A percentile compares a stretch with the other conserved stretches of the same genome.
Conservation (phyloP, 1,139 yeast species). For the Magnusiomyces ingens region DNA sequence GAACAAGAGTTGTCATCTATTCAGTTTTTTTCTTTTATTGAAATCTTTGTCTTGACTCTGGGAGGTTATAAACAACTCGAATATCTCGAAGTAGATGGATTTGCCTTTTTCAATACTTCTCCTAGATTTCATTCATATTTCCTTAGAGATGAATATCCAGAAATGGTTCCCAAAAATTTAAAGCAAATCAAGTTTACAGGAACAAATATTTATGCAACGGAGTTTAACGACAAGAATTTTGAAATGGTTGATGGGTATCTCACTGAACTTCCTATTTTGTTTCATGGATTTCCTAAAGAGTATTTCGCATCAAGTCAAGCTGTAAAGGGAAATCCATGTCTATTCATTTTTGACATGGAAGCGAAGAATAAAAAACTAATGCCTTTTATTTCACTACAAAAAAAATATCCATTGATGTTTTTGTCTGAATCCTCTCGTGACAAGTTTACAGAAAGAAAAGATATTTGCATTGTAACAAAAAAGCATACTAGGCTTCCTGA, state of each 20-base stretch:
- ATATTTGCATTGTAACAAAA: too few species aligned
- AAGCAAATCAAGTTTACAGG: slow-evolving; percentile 1
- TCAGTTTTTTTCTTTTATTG: neutral
- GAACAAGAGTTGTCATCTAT: neutral
- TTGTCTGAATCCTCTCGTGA: neutral
- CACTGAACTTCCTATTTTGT: neutral
- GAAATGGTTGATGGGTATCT: neutral
- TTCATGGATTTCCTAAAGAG: neutral
- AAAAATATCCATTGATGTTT: neutral
- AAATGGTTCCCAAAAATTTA: neutral
- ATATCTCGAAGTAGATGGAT: slow-evolving; percentile 1
- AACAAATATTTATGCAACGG: neutral
- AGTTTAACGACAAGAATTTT: neutral
- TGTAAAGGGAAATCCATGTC: neutral
- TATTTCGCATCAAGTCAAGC: neutral
- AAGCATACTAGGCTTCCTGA: too few species aligned
- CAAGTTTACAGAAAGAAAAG: too few species aligned
- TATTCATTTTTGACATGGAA: neutral
- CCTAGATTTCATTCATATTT: slow-evolving; percentile 3
- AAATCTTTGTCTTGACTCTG: neutral
- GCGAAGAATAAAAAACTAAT: neutral
- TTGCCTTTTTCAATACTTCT: neutral
- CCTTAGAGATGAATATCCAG: neutral
- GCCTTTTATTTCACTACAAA: neutral
- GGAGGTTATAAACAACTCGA: neutral